Evolutionary conservation across 495 filamentous ascomycete genomes (phyloP), one percentile per base, ranked within the genome.

Genomic region (Hypoxylon intermedium): DNA sequence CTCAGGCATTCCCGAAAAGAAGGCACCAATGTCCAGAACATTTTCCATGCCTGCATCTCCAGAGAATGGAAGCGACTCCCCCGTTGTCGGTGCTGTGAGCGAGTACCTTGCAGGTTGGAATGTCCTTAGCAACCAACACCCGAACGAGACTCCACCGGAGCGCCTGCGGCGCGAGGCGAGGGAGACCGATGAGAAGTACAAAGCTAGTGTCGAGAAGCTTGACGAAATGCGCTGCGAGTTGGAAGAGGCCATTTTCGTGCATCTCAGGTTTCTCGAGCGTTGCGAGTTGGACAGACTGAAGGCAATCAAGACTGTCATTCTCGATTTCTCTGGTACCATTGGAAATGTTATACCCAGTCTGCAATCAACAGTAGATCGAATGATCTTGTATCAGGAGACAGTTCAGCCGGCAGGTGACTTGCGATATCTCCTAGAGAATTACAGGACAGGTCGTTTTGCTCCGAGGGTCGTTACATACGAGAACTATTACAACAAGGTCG

Each of bases 361-460:
- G 43, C 95, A 98, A 69, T 91, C 93, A 56, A 90, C 91, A 0
- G 92, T 98, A 12, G 95, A 98, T 74, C 89, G 93, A 66, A 97
- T 99, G 94, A 91, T 97, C 87, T 81, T 98, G 19, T 98, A 95
- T 72, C 95, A 99, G 76, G 94, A 99, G 79, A 98, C 94, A 2
- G 89, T 99, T 20, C 95, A 97, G 70, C 94, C 94, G 7, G 68
- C 86, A 12, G 92, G 92, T 26, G 94, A 99, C 76, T 78, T 98
- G 58, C 83, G 95, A 66, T 99, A 98, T 67, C 81, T 99, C 51
- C 80, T 99, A n/a, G 95, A 98, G 77, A 97, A 93, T 71, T 98
- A 99, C 71, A 87, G 94, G 30, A 99, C 94, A 16, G 94, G 94
- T 44, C 88, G 86, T 41, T 99, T 95, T 74, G 82, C 89, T 12